phyloP scores from a whole-genome alignment of 2,329 filamentous ascomycete species.

The Daldinia eschscholtzii region DNA sequence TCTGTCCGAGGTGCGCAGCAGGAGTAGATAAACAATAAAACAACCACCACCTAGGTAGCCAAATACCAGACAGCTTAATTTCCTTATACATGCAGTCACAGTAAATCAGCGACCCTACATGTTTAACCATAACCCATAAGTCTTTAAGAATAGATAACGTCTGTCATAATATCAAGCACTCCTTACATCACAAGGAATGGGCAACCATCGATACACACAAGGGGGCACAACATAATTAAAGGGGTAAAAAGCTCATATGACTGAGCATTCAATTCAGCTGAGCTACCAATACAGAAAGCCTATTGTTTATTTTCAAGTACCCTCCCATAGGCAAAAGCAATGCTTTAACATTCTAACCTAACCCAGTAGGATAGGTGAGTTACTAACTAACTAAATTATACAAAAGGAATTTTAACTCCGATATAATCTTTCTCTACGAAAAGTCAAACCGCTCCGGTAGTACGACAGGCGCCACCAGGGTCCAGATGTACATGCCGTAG shows the following conservation, averaged over 20 bases:
- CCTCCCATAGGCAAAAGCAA: background rate
- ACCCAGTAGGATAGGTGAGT: conserved; percentile 1
- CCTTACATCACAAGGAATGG: background rate
- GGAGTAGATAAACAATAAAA: no score
- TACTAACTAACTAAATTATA: background rate
- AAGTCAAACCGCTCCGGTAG: conserved; percentile 88
- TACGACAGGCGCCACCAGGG: conserved; percentile 85
- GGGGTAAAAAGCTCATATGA: background rate
- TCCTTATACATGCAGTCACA: background rate
- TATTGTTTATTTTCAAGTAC: background rate
- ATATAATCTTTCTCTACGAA: conserved; percentile 45
- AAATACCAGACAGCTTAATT: background rate
- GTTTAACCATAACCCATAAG: background rate
- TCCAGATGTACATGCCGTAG: conserved; percentile 95
- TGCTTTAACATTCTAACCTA: conserved; percentile 9
- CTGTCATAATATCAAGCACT: background rate
- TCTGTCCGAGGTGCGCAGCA: no score
- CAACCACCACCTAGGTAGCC: no score
- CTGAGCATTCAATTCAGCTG: background rate
- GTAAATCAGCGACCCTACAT: background rate
- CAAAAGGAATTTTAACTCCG: background rate
- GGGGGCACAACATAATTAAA: background rate
- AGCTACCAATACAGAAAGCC: background rate
- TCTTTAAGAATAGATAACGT: background rate
- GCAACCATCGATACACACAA: background rate